A percentile compares a stretch with the other conserved stretches of the same genome.
phyloP scores from a whole-genome alignment of 768 basidiomycete species.

The Leccinum barrowsii region DNA sequence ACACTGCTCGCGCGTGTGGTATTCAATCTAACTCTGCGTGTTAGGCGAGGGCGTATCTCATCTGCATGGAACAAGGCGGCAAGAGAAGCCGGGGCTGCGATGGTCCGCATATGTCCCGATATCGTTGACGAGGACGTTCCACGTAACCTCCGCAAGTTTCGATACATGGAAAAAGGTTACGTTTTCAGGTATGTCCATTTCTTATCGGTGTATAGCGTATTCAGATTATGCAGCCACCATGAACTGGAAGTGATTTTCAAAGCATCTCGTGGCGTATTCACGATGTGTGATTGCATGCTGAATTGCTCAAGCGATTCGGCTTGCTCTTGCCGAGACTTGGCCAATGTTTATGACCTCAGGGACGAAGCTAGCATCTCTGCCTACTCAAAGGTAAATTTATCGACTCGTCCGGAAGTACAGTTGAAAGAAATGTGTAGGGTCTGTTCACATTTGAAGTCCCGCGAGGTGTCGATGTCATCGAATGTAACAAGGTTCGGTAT shows the following conservation, averaged over 20 bases:
- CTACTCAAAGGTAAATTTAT: constrained; percentile 37
- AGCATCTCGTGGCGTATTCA: constrained; percentile 34
- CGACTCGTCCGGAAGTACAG: not conserved
- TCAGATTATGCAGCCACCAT: constrained; percentile 15
- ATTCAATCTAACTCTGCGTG: constrained; percentile 1
- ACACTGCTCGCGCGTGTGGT: not conserved
- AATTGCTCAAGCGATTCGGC: constrained; percentile 30
- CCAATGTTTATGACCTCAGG: constrained; percentile 34
- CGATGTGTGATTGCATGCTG: constrained; percentile 41
- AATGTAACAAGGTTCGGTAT: constrained; percentile 57
- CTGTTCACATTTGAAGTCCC: constrained; percentile 43
- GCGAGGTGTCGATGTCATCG: constrained; percentile 51
- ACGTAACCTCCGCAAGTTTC: constrained; percentile 38
- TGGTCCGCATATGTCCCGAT: constrained; percentile 32
- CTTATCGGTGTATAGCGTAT: not conserved
- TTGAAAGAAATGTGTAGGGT: constrained; percentile 36
- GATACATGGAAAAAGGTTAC: constrained; percentile 54
- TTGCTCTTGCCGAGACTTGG: constrained; percentile 50
- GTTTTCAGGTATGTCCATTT: constrained; percentile 37
- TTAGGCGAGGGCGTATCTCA: constrained; percentile 26
- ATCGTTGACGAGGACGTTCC: constrained; percentile 41
- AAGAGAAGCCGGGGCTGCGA: constrained; percentile 26
- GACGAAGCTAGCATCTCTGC: constrained; percentile 34
- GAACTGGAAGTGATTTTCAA: constrained; percentile 19
- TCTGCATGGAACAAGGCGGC: constrained; percentile 31